A percentile compares a stretch with the other conserved stretches of the same genome.
phyloP scores from a whole-genome alignment of 257 asterid species.

The Cinchona pubescens region DNA sequence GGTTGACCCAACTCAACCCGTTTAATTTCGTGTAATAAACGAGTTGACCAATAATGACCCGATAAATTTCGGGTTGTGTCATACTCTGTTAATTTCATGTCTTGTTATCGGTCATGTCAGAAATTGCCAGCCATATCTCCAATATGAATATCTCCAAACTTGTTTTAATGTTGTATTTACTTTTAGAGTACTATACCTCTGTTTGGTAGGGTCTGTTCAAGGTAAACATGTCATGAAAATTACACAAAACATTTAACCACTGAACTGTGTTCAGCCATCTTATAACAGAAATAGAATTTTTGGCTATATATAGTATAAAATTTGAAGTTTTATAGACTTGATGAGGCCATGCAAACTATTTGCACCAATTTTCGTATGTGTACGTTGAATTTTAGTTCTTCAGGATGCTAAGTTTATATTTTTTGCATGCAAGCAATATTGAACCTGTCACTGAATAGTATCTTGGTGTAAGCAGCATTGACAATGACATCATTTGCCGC shows the following conservation, averaged over 20 bases:
- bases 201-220: background rate
- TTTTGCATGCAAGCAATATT: background rate
- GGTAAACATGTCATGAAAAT: background rate
- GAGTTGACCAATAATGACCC: no score
- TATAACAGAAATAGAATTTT: background rate
- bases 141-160: background rate
- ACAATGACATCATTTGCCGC: background rate
- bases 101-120: no score
- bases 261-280: background rate
- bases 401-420: background rate
- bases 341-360: background rate
- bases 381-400: background rate
- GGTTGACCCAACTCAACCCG: no score
- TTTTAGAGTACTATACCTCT: background rate
- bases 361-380: background rate
- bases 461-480: background rate
- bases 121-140: no score
- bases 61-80: no score
- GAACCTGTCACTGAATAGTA: no score
- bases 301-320: background rate
- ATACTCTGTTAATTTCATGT: no score
- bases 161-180: background rate
- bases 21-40: no score
- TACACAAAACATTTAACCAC: background rate
- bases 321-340: background rate